A percentile compares a stretch with the other conserved stretches of the same genome.
These are phyloP conservation scores for Solanum hybrid DNA, from an alignment of 305 asterid genomes.

Conservation along the genomic window DNA sequence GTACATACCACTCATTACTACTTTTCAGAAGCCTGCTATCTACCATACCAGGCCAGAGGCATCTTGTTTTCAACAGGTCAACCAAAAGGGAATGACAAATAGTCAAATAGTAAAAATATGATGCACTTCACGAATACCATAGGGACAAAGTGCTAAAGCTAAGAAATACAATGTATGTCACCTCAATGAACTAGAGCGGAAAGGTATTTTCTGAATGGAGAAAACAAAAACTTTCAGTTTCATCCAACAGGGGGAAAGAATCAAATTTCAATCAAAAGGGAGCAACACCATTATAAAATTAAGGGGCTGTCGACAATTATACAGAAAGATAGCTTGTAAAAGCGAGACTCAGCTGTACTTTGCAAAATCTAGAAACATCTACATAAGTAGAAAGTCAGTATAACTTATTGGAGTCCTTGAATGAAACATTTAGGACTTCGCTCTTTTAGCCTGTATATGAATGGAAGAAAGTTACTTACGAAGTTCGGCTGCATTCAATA, in stretches of 20 bases:
- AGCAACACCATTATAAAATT: neutral
- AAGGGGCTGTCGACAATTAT: neutral
- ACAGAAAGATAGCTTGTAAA: neutral
- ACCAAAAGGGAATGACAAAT: neutral
- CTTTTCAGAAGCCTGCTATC: neutral
- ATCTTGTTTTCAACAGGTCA: neutral
- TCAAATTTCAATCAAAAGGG: neutral
- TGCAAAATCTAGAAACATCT: neutral
- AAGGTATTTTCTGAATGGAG: neutral
- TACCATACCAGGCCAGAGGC: neutral
- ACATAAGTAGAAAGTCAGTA: neutral
- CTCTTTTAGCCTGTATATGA: neutral
- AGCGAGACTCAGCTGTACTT: neutral
- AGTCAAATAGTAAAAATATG: neutral
- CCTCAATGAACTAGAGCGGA: neutral
- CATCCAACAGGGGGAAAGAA: neutral
- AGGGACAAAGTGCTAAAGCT: neutral
- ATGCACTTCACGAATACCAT: neutral
- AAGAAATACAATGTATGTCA: neutral
- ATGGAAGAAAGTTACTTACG: neutral
- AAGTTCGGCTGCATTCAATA: neutral
- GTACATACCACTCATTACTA: neutral
- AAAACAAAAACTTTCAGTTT: neutral
- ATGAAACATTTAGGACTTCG: neutral
- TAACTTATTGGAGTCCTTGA: neutral